Percentiles rank a stretch among this genome's conserved stretches.
These are phyloP conservation scores for Erodium chrysanthum DNA, from an alignment of 441 rosid species.

Conservation along the genomic window DNA sequence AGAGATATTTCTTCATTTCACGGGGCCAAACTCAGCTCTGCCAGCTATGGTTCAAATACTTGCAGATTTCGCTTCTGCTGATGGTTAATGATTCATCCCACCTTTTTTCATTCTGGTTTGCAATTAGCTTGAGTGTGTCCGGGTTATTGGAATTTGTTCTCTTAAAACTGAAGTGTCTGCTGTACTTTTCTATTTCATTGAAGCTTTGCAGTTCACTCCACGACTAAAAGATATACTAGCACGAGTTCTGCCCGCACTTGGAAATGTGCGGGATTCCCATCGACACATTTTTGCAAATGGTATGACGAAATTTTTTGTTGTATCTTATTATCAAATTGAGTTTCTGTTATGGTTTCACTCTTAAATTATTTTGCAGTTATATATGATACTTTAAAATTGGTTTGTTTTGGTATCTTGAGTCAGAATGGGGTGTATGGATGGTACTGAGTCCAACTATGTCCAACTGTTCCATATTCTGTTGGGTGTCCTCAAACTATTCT, in stretches of 20 bases:
- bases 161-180: slow-evolving; percentile 23
- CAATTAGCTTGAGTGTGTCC: slow-evolving; percentile 10
- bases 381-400: neutral
- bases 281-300: slow-evolving; percentile 94
- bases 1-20: slow-evolving; percentile 74
- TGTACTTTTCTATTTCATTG: slow-evolving; percentile 33
- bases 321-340: neutral
- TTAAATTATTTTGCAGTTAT: neutral
- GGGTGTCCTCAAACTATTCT: neutral
- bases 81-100: slow-evolving; percentile 52
- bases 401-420: slow-evolving; percentile 6
- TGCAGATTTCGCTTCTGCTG: slow-evolving; percentile 92
- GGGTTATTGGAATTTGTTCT: slow-evolving; percentile 20
- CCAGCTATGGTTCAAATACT: slow-evolving; percentile 97
- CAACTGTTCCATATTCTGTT: neutral
- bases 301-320: slow-evolving; percentile 26
- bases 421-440: slow-evolving; percentile 3
- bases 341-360: slow-evolving; percentile 7
- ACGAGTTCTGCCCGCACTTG: slow-evolving; percentile 80
- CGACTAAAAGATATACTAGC: slow-evolving; percentile 81
- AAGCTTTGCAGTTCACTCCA: slow-evolving; percentile 94
- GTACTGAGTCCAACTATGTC: neutral
- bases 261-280: slow-evolving; percentile 77
- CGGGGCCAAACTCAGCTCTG: slow-evolving; percentile 61
- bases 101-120: neutral